Base-by-base conservation (phyloP, 2,329 filamentous ascomycete genomes). In the Didymella keratinophila region DNA sequence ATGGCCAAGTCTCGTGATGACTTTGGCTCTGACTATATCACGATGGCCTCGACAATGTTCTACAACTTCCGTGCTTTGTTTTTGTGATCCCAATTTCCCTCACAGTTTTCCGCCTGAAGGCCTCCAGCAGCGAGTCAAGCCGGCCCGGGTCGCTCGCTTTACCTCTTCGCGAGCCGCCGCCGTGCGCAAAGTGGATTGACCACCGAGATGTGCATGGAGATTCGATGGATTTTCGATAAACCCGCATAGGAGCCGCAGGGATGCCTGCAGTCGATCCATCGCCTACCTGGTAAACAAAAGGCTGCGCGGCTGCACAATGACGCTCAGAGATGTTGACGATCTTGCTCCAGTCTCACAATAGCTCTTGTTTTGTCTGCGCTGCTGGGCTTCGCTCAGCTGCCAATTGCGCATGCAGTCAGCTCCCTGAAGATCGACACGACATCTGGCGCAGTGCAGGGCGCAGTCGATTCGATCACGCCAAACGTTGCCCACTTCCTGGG, bases 401-500 rank as follows among this genome's bases (percentile, higher is more conserved):
- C 59, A 6, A 14, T 54, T 18, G 57, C 42, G 16, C 23, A 41
- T 30, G 70, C 68, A 45, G 55, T 66, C 8, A 53, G 36, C 30
- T 66, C 61, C 11, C 44, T 68, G 39, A 60, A 56, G 9, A 58
- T 71, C n/a, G 63, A 68, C 4, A 73, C 71, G 4, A 64, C 71
- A 10, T 72, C 70, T 30, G 71, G 71, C 6, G 30, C 47, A n/a
- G 68, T 76, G 20, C 70, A 70, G 25, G 76, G 76, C 4, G 62
- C 75, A 25, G 57, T 76, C 10, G 71, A 77, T 41, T 62, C 68
- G 28, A 72, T 68, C 11, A 72, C 71, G 12, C 76, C 76, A 1
- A 66, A 73, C 46, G 76, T 78, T 21, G 74, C 74, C 8, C 71
- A 78, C 54, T 78, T 76, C 57, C 70, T 75, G n/a, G 69, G 71